Evolutionary conservation across 495 filamentous ascomycete genomes (phyloP).

Genomic region (Chaetomium fimeti): DNA sequence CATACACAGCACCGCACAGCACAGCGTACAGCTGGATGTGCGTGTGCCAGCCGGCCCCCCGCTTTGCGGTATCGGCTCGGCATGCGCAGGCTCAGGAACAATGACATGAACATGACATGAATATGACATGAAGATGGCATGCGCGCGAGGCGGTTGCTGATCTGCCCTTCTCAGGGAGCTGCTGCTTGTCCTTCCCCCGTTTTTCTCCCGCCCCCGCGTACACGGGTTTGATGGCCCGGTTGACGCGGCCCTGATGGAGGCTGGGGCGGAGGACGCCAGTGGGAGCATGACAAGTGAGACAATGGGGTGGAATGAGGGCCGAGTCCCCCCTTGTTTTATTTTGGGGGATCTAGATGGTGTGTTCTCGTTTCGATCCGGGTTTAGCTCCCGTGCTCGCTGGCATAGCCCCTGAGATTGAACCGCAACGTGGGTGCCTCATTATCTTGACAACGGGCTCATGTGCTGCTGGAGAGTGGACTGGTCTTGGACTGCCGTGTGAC

Average conservation of each 20-base stretch:
- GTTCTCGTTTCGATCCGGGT: too few relatives aligned
- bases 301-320: neutral
- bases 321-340: neutral
- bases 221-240: neutral
- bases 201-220: neutral
- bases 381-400: too few relatives aligned
- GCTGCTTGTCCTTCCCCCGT: neutral
- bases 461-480: neutral
- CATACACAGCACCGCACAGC: too few relatives aligned
- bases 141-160: neutral
- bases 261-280: neutral
- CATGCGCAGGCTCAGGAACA: too few relatives aligned
- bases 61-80: too few relatives aligned
- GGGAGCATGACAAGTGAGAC: neutral
- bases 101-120: too few relatives aligned
- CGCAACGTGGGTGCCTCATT: neutral
- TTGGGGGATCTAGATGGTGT: neutral
- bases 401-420: neutral
- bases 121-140: too few relatives aligned
- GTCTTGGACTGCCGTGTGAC: neutral
- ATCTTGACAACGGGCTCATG: neutral
- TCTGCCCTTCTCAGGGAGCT: neutral
- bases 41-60: too few relatives aligned
- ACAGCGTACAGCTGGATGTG: too few relatives aligned
- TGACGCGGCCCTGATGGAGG: slow-evolving; percentile 2